Evolutionary conservation across 2,329 filamentous ascomycete species (phyloP).

Genomic region (Penicillium sp.): DNA sequence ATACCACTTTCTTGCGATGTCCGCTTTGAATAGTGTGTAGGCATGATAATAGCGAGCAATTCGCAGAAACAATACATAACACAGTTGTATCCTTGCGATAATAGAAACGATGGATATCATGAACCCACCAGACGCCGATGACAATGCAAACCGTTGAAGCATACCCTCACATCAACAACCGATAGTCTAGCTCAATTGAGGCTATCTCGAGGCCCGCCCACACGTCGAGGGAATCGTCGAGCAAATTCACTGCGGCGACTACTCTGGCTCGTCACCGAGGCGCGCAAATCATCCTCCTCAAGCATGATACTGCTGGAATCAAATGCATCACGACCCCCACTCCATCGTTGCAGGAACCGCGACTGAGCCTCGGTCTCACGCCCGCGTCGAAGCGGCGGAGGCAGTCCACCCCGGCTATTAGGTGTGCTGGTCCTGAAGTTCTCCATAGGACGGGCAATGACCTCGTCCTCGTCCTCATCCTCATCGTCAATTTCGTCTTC

Average conservation of each 20-base stretch:
- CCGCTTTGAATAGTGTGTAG: no score
- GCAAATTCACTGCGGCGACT: slow-evolving; percentile 34
- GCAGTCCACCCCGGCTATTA: slow-evolving; percentile 29
- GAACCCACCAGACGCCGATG: neutral
- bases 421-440: slow-evolving; percentile 33
- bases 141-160: neutral
- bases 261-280: slow-evolving; percentile 30
- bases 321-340: slow-evolving; percentile 34
- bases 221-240: slow-evolving; percentile 39
- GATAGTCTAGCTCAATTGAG: slow-evolving; percentile 41
- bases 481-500: slow-evolving; percentile 54
- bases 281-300: slow-evolving; percentile 34
- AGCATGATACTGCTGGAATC: slow-evolving; percentile 34
- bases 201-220: slow-evolving; percentile 46
- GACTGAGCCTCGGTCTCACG: slow-evolving; percentile 38
- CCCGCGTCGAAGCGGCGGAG: slow-evolving; percentile 22
- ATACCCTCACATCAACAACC: neutral
- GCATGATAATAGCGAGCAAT: neutral
- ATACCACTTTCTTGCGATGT: no score
- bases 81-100: neutral
- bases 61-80: neutral
- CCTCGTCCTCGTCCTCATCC: slow-evolving; percentile 33
- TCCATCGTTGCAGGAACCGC: slow-evolving; percentile 27
- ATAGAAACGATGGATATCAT: neutral
- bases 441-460: slow-evolving; percentile 24